Percentiles rank a stretch among this genome's conserved stretches.
Conservation (phyloP, 805 yeast genomes). For the Lipomyces starkeyi region DNA sequence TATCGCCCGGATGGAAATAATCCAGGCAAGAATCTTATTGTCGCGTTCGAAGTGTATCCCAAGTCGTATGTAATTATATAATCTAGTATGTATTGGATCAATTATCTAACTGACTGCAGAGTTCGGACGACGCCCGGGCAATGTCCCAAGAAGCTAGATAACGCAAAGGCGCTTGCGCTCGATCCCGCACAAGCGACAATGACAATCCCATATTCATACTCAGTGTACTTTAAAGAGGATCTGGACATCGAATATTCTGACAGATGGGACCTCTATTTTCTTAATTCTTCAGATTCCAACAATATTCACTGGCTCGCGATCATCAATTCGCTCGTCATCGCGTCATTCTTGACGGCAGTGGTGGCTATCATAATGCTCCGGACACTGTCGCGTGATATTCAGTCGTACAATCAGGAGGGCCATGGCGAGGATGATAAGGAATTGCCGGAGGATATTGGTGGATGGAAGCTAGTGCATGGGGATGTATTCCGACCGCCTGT, state of each 20-base stretch:
- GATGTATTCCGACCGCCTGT: constrained; percentile 64
- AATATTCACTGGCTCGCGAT: constrained; percentile 80
- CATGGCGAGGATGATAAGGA: constrained; percentile 40
- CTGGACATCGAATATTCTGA: constrained; percentile 64
- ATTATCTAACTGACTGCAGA: neutral
- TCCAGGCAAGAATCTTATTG: constrained; percentile 55
- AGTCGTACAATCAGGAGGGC: constrained; percentile 45
- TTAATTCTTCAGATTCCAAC: constrained; percentile 56
- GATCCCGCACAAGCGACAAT: constrained; percentile 48
- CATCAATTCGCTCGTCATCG: constrained; percentile 71
- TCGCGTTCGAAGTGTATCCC: constrained; percentile 90
- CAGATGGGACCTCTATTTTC: constrained; percentile 76
- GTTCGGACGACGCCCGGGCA: constrained; percentile 46
- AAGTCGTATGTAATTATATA: constrained; percentile 60
- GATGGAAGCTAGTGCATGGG: constrained; percentile 61
- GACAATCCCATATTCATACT: constrained; percentile 76
- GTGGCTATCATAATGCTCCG: constrained; percentile 69
- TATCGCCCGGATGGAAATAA: constrained; percentile 55
- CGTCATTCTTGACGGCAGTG: constrained; percentile 62
- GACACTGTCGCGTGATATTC: constrained; percentile 59
- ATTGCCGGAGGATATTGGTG: constrained; percentile 41
- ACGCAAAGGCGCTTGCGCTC: constrained; percentile 63
- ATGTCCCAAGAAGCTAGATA: constrained; percentile 77
- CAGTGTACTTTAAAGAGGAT: constrained; percentile 90
- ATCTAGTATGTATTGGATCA: neutral